Conservation (phyloP, 331 rosid species). For the Quercus lobata region DNA sequence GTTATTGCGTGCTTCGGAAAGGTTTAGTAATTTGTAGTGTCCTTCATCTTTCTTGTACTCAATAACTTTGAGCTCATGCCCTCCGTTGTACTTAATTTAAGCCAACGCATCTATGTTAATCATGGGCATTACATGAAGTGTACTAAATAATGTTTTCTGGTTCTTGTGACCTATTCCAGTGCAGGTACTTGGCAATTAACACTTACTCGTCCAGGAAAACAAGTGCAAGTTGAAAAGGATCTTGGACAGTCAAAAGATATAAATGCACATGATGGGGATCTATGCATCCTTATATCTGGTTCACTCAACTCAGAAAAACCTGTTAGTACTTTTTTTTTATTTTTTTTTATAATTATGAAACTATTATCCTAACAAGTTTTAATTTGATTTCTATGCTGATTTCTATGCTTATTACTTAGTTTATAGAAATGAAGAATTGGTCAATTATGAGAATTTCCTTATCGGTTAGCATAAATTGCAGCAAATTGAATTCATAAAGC, state of each 20-base stretch:
- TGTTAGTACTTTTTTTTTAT: slow-evolving; percentile 40
- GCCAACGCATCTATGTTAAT: not conserved
- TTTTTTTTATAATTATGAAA: not conserved
- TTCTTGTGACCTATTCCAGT: slow-evolving; percentile 38
- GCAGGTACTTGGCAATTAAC: slow-evolving; percentile 80
- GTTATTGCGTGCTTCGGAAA: slow-evolving; percentile 82
- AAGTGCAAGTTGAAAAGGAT: slow-evolving; percentile 34
- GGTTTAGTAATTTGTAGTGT: slow-evolving; percentile 31
- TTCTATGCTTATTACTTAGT: slow-evolving; percentile 10
- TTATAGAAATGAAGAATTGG: not conserved
- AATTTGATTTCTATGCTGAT: slow-evolving; percentile 9
- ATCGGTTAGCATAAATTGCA: slow-evolving; percentile 28
- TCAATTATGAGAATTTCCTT: not conserved
- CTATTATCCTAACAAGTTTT: not conserved
- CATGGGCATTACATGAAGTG: not conserved
- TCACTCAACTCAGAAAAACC: slow-evolving; percentile 66
- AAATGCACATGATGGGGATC: slow-evolving; percentile 38
- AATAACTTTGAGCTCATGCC: too few species aligned
- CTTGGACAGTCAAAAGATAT: slow-evolving; percentile 26
- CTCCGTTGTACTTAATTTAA: too few species aligned
- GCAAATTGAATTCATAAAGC: slow-evolving; percentile 88
- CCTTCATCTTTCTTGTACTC: not conserved
- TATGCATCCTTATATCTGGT: slow-evolving; percentile 58
- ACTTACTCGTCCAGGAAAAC: slow-evolving; percentile 47
- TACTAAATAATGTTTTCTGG: slow-evolving; percentile 18